Conservation (phyloP, 176 grass and related monocot species). For the Saccharum officinarum region DNA sequence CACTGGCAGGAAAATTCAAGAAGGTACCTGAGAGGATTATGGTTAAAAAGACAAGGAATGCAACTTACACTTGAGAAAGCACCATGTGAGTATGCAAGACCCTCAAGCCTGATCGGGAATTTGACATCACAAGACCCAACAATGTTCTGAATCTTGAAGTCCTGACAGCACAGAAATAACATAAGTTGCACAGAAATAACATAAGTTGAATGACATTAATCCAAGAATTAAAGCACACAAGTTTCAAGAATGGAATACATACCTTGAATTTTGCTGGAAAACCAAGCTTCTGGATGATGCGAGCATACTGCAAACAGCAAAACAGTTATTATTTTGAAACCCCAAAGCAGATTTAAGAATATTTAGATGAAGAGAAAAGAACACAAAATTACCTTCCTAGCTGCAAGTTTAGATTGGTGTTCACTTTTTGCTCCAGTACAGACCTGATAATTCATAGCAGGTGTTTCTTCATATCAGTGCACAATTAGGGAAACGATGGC, state of each 20-base stretch:
- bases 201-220: neutral
- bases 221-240: neutral
- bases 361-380: neutral
- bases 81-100: slow-evolving; percentile 87
- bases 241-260: slow-evolving; percentile 3
- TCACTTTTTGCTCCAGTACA: slow-evolving; percentile 94
- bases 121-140: slow-evolving; percentile 93
- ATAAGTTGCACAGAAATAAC: too few relatives aligned
- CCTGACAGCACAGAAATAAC: slow-evolving; percentile 37
- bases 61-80: slow-evolving; percentile 90
- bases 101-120: slow-evolving; percentile 92
- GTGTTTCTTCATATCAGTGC: neutral
- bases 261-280: slow-evolving; percentile 98
- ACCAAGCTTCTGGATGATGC: slow-evolving; percentile 96
- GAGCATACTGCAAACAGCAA: slow-evolving; percentile 77
- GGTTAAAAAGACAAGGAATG: neutral
- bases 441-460: slow-evolving; percentile 46
- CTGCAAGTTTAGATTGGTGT: slow-evolving; percentile 88
- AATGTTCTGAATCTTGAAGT: slow-evolving; percentile 97
- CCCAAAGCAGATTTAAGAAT: neutral
- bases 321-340: slow-evolving; percentile 16
- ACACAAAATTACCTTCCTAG: slow-evolving; percentile 64
- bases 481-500: neutral
- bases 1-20: neutral
- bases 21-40: neutral